Percentiles rank a stretch among this genome's conserved stretches.
Conservation (phyloP, 108 stramenopile genomes). For the Schizochytrium sp. region DNA sequence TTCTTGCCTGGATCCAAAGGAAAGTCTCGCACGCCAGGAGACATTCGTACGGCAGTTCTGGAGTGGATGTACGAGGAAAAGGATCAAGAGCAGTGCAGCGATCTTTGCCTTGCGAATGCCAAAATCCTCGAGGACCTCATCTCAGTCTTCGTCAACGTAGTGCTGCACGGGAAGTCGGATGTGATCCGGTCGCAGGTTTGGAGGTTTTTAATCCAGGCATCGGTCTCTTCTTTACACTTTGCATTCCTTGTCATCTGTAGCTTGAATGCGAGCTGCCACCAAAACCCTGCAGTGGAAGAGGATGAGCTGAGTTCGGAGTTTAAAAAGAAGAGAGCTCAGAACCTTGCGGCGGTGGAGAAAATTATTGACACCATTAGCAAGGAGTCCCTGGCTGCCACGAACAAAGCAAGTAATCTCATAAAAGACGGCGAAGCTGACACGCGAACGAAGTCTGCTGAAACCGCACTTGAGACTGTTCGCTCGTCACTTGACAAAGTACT, state of each 20-base stretch:
- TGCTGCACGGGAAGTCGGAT: slow-evolving; percentile 59
- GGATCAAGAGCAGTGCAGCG: slow-evolving; percentile 6
- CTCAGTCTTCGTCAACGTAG: slow-evolving; percentile 52
- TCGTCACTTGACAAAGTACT: neutral
- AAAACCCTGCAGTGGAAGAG: slow-evolving; percentile 1
- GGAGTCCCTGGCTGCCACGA: neutral
- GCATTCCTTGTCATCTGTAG: slow-evolving; percentile 55
- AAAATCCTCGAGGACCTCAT: slow-evolving; percentile 52
- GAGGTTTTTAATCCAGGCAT: slow-evolving; percentile 50
- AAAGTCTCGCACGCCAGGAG: slow-evolving; percentile 22
- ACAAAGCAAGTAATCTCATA: neutral
- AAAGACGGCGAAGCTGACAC: neutral
- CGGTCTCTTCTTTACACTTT: slow-evolving; percentile 35
- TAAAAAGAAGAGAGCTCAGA: neutral
- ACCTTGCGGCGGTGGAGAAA: slow-evolving; percentile 25
- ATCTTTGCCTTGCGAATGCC: slow-evolving; percentile 37
- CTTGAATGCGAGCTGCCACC: slow-evolving; percentile 53
- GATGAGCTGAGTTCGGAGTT: slow-evolving; percentile 21
- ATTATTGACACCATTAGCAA: slow-evolving; percentile 20
- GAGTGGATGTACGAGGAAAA: slow-evolving; percentile 62
- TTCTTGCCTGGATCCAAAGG: neutral
- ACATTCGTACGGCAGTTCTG: slow-evolving; percentile 55
- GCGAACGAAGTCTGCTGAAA: neutral
- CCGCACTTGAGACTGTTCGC: neutral
- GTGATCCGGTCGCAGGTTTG: slow-evolving; percentile 50